phyloP scores from a whole-genome alignment of 179 eudicot genomes.

The Patellifolia procumbens region DNA sequence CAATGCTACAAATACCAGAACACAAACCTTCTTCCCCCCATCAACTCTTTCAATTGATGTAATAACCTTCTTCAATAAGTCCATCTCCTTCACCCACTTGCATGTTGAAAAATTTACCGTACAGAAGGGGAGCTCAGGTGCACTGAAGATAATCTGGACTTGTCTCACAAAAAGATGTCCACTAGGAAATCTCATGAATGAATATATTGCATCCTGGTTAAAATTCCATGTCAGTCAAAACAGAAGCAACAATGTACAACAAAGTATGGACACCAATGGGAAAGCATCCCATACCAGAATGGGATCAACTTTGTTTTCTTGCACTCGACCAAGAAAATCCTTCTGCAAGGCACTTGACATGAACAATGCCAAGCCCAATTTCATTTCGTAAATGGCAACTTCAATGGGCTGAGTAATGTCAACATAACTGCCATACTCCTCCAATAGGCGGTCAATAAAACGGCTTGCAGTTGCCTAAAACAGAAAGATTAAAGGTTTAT shows the following conservation, averaged over 20 bases:
- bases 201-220: slow-evolving; percentile 59
- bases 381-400: slow-evolving; percentile 91
- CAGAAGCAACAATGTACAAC: neutral
- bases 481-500: neutral
- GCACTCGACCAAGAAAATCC: slow-evolving; percentile 41
- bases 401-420: slow-evolving; percentile 90
- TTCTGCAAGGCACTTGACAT: slow-evolving; percentile 50
- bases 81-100: slow-evolving; percentile 43
- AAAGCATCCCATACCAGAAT: slow-evolving; percentile 47
- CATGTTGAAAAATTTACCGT: slow-evolving; percentile 42
- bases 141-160: slow-evolving; percentile 36
- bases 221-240: slow-evolving; percentile 14
- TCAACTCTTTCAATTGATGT: slow-evolving; percentile 32
- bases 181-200: slow-evolving; percentile 81
- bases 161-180: slow-evolving; percentile 45
- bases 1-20: slow-evolving; percentile 9
- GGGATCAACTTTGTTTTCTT: slow-evolving; percentile 42
- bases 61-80: slow-evolving; percentile 57
- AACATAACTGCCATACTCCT: slow-evolving; percentile 56
- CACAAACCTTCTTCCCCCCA: slow-evolving; percentile 52
- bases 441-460: slow-evolving; percentile 69
- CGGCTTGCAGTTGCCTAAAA: slow-evolving; percentile 69
- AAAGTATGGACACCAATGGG: neutral
- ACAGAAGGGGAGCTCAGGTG: slow-evolving; percentile 39
- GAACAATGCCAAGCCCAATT: slow-evolving; percentile 74